Conservation (phyloP, 2,329 filamentous ascomycete genomes). For the Lasiodiplodia gonubiensis region DNA sequence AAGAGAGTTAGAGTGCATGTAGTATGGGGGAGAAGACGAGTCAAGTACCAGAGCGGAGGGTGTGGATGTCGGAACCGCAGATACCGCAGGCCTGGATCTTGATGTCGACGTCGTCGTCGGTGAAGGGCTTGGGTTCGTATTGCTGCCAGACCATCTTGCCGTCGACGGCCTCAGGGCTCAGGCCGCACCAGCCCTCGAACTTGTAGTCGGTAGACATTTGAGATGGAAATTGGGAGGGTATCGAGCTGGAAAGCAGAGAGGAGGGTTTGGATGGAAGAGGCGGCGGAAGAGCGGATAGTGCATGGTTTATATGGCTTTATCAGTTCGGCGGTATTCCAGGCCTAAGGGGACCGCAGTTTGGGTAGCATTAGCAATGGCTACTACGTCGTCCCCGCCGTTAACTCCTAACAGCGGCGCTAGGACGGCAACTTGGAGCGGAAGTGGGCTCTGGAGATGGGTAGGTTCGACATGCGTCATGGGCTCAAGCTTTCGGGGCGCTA, state of each 20-base stretch:
- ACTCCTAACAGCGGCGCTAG: constrained; percentile 27
- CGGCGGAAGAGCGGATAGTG: not conserved
- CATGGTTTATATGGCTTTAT: constrained; percentile 8
- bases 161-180: constrained; percentile 54
- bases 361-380: constrained; percentile 1
- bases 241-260: not conserved
- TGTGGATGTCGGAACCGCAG: constrained; percentile 34
- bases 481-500: constrained; percentile 16
- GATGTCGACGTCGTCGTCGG: constrained; percentile 49
- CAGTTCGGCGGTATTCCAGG: not conserved
- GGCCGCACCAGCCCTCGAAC: constrained; percentile 64
- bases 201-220: constrained; percentile 49
- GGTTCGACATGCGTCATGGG: constrained; percentile 23
- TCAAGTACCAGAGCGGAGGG: constrained; percentile 23
- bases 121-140: constrained; percentile 53
- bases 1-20: constrained; percentile 41
- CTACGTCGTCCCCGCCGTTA: constrained; percentile 16
- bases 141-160: constrained; percentile 62
- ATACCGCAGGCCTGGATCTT: constrained; percentile 49
- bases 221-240: no score
- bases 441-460: not conserved
- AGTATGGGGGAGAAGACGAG: not conserved
- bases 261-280: not conserved
- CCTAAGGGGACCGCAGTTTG: not conserved
- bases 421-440: not conserved